phyloP scores from a whole-genome alignment of 768 basidiomycete species.

The Suillus bovinus region DNA sequence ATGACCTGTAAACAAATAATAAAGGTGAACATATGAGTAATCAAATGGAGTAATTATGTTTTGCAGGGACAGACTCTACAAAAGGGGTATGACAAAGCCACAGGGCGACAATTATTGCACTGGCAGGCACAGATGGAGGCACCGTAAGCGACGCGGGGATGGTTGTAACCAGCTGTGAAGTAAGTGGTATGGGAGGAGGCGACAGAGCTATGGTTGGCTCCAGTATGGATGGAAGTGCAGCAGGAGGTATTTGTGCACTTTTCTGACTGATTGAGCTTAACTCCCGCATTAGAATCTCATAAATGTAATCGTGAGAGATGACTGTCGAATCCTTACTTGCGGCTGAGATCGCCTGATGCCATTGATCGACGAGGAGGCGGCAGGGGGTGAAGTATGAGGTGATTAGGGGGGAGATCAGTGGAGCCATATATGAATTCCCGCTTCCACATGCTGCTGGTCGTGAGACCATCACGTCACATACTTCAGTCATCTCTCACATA shows the following conservation, averaged over 20 bases:
- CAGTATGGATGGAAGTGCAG: not conserved
- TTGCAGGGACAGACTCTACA: no score
- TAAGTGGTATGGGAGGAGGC: not conserved
- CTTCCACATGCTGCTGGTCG: not conserved
- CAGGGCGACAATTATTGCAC: not conserved
- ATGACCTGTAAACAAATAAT: no score
- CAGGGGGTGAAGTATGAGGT: not conserved
- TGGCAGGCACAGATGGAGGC: not conserved
- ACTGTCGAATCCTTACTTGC: not conserved
- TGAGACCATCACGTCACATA: not conserved
- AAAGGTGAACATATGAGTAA: no score
- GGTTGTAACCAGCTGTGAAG: not conserved
- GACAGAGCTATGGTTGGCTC: not conserved
- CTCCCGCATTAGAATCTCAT: not conserved
- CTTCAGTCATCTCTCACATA: no score
- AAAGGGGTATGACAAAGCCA: not conserved
- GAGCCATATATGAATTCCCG: not conserved
- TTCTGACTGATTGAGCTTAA: not conserved
- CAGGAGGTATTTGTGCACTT: not conserved
- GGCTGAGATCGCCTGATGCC: not conserved
- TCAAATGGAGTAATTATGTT: no score
- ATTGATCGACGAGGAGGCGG: not conserved
- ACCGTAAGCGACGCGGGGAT: not conserved
- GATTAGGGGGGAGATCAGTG: not conserved
- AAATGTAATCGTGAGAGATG: not conserved